phyloP scores from a whole-genome alignment of 2,329 filamentous ascomycete genomes.

The Pseudogymnoascus sp. region DNA sequence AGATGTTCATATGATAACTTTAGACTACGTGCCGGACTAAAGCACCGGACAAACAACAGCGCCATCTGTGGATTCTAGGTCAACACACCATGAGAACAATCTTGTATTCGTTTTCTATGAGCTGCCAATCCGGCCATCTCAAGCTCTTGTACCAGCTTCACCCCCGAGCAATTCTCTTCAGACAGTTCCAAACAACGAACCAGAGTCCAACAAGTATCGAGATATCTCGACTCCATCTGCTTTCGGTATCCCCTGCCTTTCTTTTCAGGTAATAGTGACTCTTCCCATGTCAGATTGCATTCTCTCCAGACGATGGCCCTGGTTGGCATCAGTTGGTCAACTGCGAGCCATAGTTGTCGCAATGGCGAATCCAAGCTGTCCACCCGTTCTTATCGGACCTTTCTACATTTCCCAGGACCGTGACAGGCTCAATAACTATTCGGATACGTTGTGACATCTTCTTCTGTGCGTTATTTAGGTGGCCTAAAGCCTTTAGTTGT shows the following conservation, averaged over 20 bases:
- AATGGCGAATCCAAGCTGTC: constrained; percentile 13
- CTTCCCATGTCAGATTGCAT: background rate
- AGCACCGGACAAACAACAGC: background rate
- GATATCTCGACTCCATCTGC: background rate
- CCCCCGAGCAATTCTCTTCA: too few relatives aligned
- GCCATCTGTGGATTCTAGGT: background rate
- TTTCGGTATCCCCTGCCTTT: background rate
- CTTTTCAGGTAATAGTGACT: background rate
- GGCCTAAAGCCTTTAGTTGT: background rate
- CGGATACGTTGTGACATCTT: constrained; percentile 15
- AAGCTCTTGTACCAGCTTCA: background rate
- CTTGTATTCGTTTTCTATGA: background rate
- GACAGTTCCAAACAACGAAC: background rate
- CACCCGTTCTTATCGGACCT: constrained; percentile 16
- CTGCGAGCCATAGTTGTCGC: background rate
- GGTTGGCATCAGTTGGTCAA: background rate
- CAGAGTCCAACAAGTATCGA: background rate
- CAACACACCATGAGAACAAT: background rate
- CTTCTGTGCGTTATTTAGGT: background rate
- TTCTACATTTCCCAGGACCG: constrained; percentile 14
- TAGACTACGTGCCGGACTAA: background rate
- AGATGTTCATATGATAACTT: background rate
- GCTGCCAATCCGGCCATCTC: background rate
- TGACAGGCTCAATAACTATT: constrained; percentile 17
- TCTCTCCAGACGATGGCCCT: background rate